These are phyloP conservation scores for Hibiscus syriacus DNA, from an alignment of 345 rosid species.

Conservation along the genomic window DNA sequence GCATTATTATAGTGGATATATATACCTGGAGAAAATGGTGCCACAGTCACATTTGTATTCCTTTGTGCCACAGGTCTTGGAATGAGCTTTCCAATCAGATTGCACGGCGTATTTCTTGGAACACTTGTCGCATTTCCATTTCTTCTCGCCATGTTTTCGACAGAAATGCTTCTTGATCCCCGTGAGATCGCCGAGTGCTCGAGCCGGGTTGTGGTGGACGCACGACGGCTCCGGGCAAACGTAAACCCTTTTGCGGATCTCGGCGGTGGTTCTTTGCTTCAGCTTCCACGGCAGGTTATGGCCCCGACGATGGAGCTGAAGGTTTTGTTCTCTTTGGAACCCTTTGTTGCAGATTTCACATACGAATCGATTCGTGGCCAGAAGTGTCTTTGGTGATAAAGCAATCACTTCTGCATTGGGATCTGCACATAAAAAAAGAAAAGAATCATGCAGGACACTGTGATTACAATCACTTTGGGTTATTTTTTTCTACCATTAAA, in stretches of 20 bases:
- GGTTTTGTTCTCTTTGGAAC: slow-evolving; percentile 40
- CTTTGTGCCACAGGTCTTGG: slow-evolving; percentile 57
- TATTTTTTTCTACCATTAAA: too few species aligned
- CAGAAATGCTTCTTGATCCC: slow-evolving; percentile 69
- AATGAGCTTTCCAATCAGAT: slow-evolving; percentile 71
- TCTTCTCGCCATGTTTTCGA: slow-evolving; percentile 68
- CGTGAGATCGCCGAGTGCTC: slow-evolving; percentile 63
- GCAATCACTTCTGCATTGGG: slow-evolving; percentile 33
- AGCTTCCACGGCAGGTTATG: slow-evolving; percentile 38
- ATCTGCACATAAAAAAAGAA: slow-evolving; percentile 16
- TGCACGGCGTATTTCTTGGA: slow-evolving; percentile 57
- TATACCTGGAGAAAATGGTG: slow-evolving; percentile 54
- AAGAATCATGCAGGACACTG: too few species aligned
- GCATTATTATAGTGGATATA: too few species aligned
- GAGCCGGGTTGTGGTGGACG: slow-evolving; percentile 55
- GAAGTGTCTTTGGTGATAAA: slow-evolving; percentile 29
- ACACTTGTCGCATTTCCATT: slow-evolving; percentile 62
- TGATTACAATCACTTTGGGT: too few species aligned
- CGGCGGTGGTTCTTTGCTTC: slow-evolving; percentile 17
- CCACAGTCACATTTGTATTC: slow-evolving; percentile 67
- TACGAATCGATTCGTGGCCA: slow-evolving; percentile 31
- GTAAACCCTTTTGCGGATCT: slow-evolving; percentile 43
- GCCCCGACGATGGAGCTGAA: slow-evolving; percentile 33
- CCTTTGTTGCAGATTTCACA: slow-evolving; percentile 39
- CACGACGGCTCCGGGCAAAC: slow-evolving; percentile 56